These are phyloP conservation scores for Podaxis sp. DNA, from an alignment of 768 basidiomycete genomes.

Conservation along the genomic window DNA sequence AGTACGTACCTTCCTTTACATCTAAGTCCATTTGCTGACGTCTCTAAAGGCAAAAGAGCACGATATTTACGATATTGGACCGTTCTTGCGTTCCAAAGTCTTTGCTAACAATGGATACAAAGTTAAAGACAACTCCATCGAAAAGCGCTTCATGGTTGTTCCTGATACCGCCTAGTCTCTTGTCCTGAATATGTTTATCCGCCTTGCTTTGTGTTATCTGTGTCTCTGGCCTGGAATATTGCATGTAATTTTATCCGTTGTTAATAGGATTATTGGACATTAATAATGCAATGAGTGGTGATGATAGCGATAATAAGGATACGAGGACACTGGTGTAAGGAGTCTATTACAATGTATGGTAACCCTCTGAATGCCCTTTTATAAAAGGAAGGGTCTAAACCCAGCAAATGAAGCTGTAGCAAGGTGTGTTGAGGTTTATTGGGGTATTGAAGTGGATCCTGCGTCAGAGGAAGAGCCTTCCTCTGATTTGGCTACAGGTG, in stretches of 20 bases:
- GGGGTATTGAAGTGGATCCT: neutral
- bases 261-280: constrained; percentile 17
- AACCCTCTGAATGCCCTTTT: neutral
- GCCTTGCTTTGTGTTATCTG: constrained; percentile 17
- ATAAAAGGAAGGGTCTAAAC: neutral
- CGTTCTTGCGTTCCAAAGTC: constrained; percentile 83
- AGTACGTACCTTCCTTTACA: constrained; percentile 43
- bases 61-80: constrained; percentile 87
- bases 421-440: neutral
- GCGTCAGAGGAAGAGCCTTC: constrained; percentile 7
- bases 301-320: constrained; percentile 9
- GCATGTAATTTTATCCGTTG: constrained; percentile 18
- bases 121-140: constrained; percentile 61
- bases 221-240: neutral
- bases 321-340: neutral
- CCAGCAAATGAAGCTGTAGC: neutral
- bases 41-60: constrained; percentile 83
- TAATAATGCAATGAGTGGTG: constrained; percentile 9
- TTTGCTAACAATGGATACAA: constrained; percentile 91
- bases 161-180: constrained; percentile 16
- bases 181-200: constrained; percentile 16
- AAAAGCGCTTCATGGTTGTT: constrained; percentile 53
- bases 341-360: neutral
- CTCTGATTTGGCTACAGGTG: constrained; percentile 17
- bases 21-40: neutral